Percentiles rank a stretch among this genome's conserved stretches.
Conservation (phyloP, 2,329 filamentous ascomycete species). For the Trichoderma simmonsii region DNA sequence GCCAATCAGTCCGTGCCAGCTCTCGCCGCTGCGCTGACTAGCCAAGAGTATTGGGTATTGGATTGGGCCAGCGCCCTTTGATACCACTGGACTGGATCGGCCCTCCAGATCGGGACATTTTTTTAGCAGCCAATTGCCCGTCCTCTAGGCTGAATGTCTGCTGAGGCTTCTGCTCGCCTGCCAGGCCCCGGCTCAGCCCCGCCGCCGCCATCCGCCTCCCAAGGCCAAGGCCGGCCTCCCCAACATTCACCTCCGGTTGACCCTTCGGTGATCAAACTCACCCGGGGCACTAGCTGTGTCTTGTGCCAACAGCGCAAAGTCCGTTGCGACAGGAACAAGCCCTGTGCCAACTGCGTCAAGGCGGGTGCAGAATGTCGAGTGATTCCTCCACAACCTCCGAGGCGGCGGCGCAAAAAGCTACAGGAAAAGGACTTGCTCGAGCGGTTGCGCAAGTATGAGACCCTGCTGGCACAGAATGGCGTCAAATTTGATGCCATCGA, state of each 20-base stretch:
- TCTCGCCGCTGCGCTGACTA: neutral
- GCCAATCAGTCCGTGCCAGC: constrained; percentile 9
- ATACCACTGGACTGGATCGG: neutral
- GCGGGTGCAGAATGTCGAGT: constrained; percentile 60
- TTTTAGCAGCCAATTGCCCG: neutral
- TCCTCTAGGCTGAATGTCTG: constrained; percentile 1
- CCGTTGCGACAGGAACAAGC: constrained; percentile 69
- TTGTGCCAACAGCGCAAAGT: constrained; percentile 75
- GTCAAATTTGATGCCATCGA: constrained; percentile 67
- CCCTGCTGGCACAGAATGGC: constrained; percentile 60
- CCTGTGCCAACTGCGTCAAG: constrained; percentile 67
- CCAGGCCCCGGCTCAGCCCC: constrained; percentile 16
- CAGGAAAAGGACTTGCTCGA: constrained; percentile 69
- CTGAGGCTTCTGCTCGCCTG: neutral
- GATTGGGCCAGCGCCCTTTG: neutral
- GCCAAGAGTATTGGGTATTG: neutral
- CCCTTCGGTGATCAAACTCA: constrained; percentile 50
- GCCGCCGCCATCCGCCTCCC: constrained; percentile 21
- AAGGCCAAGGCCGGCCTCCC: constrained; percentile 21
- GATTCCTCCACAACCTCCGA: constrained; percentile 53
- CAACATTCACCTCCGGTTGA: constrained; percentile 32
- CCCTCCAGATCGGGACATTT: neutral
- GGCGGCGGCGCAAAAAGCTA: constrained; percentile 59
- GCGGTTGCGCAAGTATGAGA: constrained; percentile 66
- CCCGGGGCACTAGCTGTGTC: constrained; percentile 62